phyloP scores from a whole-genome alignment of 2,329 filamentous ascomycete species.

The Mollisia scopiformis region DNA sequence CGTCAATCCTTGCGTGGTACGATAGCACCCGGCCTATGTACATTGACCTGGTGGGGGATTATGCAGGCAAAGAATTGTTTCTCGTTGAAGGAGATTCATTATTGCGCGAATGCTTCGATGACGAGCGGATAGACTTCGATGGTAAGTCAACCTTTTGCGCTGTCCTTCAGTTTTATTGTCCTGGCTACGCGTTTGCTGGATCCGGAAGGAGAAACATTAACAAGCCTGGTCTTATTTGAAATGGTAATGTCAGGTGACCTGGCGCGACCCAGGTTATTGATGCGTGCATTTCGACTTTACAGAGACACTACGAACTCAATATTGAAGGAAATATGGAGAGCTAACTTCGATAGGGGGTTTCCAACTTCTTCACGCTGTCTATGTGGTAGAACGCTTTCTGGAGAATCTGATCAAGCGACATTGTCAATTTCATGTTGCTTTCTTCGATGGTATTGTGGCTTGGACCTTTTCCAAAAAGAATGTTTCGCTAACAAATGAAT shows the following conservation, averaged over 20 bases:
- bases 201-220: background rate
- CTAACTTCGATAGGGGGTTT: constrained; percentile 54
- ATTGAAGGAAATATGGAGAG: background rate
- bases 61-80: constrained; percentile 74
- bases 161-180: background rate
- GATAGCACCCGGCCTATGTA: constrained; percentile 44
- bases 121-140: constrained; percentile 65
- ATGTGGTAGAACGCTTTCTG: constrained; percentile 69
- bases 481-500: constrained; percentile 15
- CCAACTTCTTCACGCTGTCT: constrained; percentile 72
- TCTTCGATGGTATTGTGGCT: constrained; percentile 51
- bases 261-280: too few relatives aligned
- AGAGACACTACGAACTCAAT: too few relatives aligned
- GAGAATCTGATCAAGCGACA: constrained; percentile 60
- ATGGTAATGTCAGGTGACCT: background rate
- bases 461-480: background rate
- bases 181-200: background rate
- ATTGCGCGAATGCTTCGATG: constrained; percentile 64
- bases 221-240: background rate
- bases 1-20: constrained; percentile 41
- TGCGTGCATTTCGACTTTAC: too few relatives aligned
- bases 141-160: constrained; percentile 37
- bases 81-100: constrained; percentile 74
- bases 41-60: constrained; percentile 74
- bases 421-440: constrained; percentile 73